These are phyloP conservation scores for Elsinoe batatas DNA, from an alignment of 2,329 filamentous ascomycete species.

Conservation along the genomic window DNA sequence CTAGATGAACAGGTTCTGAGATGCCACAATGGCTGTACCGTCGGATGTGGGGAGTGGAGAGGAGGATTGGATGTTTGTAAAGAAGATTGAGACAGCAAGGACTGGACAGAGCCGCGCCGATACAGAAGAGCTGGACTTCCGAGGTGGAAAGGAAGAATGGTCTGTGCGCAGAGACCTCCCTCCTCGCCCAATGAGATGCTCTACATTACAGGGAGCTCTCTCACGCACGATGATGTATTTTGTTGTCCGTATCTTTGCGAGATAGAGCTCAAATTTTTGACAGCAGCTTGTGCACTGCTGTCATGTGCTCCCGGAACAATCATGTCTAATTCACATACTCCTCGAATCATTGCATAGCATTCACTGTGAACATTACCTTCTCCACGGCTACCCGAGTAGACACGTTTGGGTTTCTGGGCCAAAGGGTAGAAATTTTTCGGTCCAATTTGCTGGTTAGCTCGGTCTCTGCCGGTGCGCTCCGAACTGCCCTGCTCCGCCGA, in stretches of 20 bases:
- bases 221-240: background rate
- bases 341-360: background rate
- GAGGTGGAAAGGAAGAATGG: conserved; percentile 6
- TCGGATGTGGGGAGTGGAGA: conserved; percentile 12
- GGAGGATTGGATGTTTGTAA: conserved; percentile 15
- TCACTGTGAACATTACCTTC: background rate
- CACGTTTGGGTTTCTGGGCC: conserved; percentile 1
- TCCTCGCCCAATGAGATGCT: conserved; percentile 2
- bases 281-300: background rate
- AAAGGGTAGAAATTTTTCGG: conserved; percentile 5
- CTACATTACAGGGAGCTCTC: conserved; percentile 4
- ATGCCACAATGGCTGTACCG: conserved; percentile 14
- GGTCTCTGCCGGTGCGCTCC: conserved; percentile 5
- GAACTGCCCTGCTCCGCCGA: conserved; percentile 4
- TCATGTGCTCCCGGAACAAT: background rate
- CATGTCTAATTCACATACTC: background rate
- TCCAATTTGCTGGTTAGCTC: conserved; percentile 10
- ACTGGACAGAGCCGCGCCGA: conserved; percentile 7
- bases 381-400: conserved; percentile 3
- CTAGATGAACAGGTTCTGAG: conserved; percentile 11
- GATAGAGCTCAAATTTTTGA: background rate
- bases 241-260: background rate
- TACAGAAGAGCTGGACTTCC: conserved; percentile 9
- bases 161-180: background rate
- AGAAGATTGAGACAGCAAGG: conserved; percentile 13